Evolutionary conservation across 2,329 filamentous ascomycete genomes (phyloP).

Genomic region (Calonectria montana): DNA sequence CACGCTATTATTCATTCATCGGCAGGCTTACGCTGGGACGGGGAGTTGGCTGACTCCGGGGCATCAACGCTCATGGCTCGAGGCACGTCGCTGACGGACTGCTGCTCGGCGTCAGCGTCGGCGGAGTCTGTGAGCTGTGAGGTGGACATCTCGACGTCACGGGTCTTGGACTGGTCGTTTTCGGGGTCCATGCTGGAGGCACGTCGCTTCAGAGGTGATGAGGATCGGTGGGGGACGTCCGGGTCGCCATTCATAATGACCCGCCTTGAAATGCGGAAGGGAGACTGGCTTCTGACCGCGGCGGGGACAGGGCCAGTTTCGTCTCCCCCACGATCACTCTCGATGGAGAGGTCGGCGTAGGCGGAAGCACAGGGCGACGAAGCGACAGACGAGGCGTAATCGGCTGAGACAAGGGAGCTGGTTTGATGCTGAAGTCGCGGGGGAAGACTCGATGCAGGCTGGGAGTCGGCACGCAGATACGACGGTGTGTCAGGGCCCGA

Average conservation of each 20-base stretch:
- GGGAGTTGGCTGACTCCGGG: slow-evolving; percentile 40
- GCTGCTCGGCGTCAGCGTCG: slow-evolving; percentile 32
- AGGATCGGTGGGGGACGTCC: slow-evolving; percentile 69
- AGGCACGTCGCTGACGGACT: slow-evolving; percentile 38
- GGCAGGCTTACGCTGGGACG: slow-evolving; percentile 43
- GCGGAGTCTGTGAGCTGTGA: slow-evolving; percentile 37
- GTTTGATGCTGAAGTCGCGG: slow-evolving; percentile 61
- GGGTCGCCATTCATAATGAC: slow-evolving; percentile 71
- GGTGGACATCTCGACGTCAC: slow-evolving; percentile 60
- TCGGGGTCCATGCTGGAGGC: slow-evolving; percentile 72
- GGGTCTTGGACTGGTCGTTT: slow-evolving; percentile 51
- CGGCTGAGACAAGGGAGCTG: slow-evolving; percentile 55
- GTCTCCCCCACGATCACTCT: slow-evolving; percentile 64
- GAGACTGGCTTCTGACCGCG: slow-evolving; percentile 62
- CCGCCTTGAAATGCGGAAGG: slow-evolving; percentile 62
- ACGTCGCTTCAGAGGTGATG: slow-evolving; percentile 72
- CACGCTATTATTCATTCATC: not conserved
- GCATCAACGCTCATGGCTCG: slow-evolving; percentile 57
- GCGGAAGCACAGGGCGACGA: slow-evolving; percentile 67
- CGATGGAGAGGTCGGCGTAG: slow-evolving; percentile 68
- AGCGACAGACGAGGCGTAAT: slow-evolving; percentile 66
- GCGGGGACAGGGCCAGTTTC: slow-evolving; percentile 55
- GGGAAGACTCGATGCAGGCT: slow-evolving; percentile 63
- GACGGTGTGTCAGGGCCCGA: slow-evolving; percentile 53
- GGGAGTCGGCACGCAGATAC: slow-evolving; percentile 56